Percentiles rank a stretch among this genome's conserved stretches.
Conservation (phyloP, 495 filamentous ascomycete genomes). For the Xylona heveae region DNA sequence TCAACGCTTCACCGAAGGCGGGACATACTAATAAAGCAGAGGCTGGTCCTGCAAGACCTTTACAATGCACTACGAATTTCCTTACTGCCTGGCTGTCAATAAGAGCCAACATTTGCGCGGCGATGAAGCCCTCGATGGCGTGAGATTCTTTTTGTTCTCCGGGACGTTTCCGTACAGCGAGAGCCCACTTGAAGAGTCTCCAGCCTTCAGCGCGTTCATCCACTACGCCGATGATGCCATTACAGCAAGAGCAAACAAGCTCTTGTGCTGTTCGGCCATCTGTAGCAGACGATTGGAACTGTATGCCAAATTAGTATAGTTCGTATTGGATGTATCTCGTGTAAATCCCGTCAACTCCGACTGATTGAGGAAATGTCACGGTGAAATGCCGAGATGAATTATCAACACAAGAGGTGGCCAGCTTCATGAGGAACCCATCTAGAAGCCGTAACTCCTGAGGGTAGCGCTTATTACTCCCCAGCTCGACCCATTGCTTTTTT, state of each 20-base stretch:
- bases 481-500: no score
- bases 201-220: conserved; percentile 21
- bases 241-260: conserved; percentile 22
- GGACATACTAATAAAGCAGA: conserved; percentile 21
- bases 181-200: conserved; percentile 29
- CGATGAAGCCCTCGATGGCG: conserved; percentile 24
- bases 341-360: conserved; percentile 26
- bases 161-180: conserved; percentile 7
- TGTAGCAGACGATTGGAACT: no score
- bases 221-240: conserved; percentile 20
- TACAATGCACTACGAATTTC: conserved; percentile 25
- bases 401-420: conserved; percentile 9
- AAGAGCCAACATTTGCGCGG: conserved; percentile 27
- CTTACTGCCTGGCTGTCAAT: conserved; percentile 26
- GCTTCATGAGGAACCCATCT: background rate
- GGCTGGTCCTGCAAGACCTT: conserved; percentile 8
- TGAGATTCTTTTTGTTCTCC: no score
- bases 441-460: background rate
- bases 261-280: conserved; percentile 1
- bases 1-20: conserved; percentile 8
- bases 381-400: conserved; percentile 28
- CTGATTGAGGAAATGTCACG: conserved; percentile 23
- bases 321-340: conserved; percentile 32
- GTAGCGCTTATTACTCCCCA: no score
- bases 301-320: background rate